phyloP scores from a whole-genome alignment of 352 stramenopile species.

The Globisporangium camurandrum region DNA sequence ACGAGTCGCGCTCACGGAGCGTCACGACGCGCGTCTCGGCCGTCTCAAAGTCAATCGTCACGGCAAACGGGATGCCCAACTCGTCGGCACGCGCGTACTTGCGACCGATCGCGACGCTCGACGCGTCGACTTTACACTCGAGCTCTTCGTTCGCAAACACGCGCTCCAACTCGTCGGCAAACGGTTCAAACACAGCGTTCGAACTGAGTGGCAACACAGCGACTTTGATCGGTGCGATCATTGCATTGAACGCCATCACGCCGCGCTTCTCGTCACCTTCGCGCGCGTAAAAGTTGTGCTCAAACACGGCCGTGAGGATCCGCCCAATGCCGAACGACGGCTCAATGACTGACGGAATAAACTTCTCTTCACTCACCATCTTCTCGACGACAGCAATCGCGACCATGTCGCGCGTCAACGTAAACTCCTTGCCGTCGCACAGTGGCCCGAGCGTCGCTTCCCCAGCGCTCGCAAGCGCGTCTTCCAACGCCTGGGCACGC shows the following conservation, averaged over 20 bases:
- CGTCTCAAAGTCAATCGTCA: slow-evolving; percentile 99
- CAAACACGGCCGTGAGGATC: slow-evolving; percentile 96
- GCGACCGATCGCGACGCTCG: slow-evolving; percentile 92
- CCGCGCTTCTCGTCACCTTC: slow-evolving; percentile 95
- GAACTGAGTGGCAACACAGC: slow-evolving; percentile 92
- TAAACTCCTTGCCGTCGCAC: slow-evolving; percentile 84
- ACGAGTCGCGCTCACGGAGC: slow-evolving; percentile 97
- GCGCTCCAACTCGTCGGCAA: slow-evolving; percentile 71
- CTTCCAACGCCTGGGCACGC: slow-evolving; percentile 86
- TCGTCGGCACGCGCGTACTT: slow-evolving; percentile 97
- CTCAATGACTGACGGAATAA: slow-evolving; percentile 98
- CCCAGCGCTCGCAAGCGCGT: slow-evolving; percentile 85
- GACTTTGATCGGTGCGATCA: slow-evolving; percentile 98
- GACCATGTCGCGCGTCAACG: slow-evolving; percentile 93
- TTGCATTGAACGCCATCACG: slow-evolving; percentile 96
- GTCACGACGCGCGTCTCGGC: slow-evolving; percentile 91
- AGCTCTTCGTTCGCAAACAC: slow-evolving; percentile 55
- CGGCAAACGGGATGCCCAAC: slow-evolving; percentile 96
- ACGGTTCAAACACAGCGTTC: slow-evolving; percentile 78
- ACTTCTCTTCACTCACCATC: slow-evolving; percentile 96
- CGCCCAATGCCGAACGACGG: slow-evolving; percentile 98
- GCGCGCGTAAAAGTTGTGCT: slow-evolving; percentile 97
- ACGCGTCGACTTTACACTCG: slow-evolving; percentile 93
- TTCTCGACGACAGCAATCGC: slow-evolving; percentile 92
- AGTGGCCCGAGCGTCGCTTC: slow-evolving; percentile 86